Base-by-base conservation (phyloP, 768 basidiomycete species). In the Trametes cubensis region DNA sequence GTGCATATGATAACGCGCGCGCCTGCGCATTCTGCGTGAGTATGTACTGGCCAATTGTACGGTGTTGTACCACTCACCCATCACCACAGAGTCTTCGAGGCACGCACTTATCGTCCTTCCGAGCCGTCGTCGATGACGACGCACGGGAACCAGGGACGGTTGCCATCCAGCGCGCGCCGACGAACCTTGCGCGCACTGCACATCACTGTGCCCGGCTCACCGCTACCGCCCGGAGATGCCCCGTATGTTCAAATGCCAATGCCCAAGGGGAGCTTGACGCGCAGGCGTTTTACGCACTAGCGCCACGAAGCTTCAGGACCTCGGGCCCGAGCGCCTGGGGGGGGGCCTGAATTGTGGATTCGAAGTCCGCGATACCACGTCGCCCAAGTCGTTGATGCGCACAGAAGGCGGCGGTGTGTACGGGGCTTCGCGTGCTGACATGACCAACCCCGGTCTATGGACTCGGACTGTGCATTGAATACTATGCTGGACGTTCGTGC, bases 291-390 rank as follows among this genome's bases (percentile, higher is more conserved):
- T 2, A 6, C 10, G 10, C 34, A n/a, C 55, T 4, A 28, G 56
- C 56, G 56, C 44, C 56, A 40, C 56, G 56, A 58, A 58, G 56
- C 34, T n/a, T 17, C 56, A 49, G 45, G 30, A 21, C 34, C 13
- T 45, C 54, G 42, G 54, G 26, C 25, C 42, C 28, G 41, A 10
- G 54, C 41, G 34, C 25, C 55, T 42, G 40, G 8, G 46, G 30
- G 55, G 28, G 28, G 13, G 53, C 38, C 20, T 23, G 23, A 28
- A 5, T 34, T 11, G 42, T 30, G 20, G 45, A 25, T 58, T 58
- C 56, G 40, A 58, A 58, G 56, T 49, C 56, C 56, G 56, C 56
- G 56, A 58, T 11, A 10, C 10, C 34, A 4, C 11, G 34, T 34
- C 34, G 34, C 34, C 34, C 34, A 34, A 34, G 34, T 6, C 10